Evolutionary conservation across 768 basidiomycete species (phyloP).

Genomic region (Macrocybe gigantea): DNA sequence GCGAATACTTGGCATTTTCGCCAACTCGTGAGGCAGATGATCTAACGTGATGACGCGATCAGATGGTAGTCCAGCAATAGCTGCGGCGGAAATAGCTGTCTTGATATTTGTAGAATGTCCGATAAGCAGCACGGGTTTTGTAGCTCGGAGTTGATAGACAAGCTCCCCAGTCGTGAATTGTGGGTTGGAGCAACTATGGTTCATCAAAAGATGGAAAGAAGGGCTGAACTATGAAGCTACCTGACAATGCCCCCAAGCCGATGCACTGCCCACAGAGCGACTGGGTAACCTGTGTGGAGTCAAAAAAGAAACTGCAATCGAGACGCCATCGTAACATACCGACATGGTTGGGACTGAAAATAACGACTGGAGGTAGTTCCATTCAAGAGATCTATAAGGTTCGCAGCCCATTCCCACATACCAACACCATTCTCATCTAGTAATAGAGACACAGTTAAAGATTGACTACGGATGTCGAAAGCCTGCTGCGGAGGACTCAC

Average conservation of each 20-base stretch:
- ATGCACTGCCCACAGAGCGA: constrained; percentile 45
- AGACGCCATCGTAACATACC: constrained; percentile 22
- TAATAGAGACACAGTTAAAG: neutral
- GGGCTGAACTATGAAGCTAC: constrained; percentile 22
- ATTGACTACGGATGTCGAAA: too few relatives aligned
- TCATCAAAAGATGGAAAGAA: constrained; percentile 7
- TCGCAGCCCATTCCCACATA: constrained; percentile 17
- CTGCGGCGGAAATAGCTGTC: constrained; percentile 32
- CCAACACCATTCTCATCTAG: constrained; percentile 46
- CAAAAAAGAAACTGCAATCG: neutral
- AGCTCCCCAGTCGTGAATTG: constrained; percentile 48
- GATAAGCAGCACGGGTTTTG: constrained; percentile 37
- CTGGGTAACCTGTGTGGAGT: constrained; percentile 33
- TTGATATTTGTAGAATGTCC: constrained; percentile 32
- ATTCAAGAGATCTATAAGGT: neutral
- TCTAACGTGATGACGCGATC: constrained; percentile 37
- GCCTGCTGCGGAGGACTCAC: too few relatives aligned
- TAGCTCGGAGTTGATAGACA: constrained; percentile 39
- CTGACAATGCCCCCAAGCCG: constrained; percentile 46
- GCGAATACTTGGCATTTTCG: constrained; percentile 10
- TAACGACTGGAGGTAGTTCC: constrained; percentile 30
- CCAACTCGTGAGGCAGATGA: too few relatives aligned
- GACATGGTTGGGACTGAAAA: constrained; percentile 50
- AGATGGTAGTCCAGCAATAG: constrained; percentile 23
- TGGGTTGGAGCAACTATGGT: constrained; percentile 48